These are phyloP conservation scores for Salvia hispanica DNA, from an alignment of 257 asterid genomes.

Conservation along the genomic window DNA sequence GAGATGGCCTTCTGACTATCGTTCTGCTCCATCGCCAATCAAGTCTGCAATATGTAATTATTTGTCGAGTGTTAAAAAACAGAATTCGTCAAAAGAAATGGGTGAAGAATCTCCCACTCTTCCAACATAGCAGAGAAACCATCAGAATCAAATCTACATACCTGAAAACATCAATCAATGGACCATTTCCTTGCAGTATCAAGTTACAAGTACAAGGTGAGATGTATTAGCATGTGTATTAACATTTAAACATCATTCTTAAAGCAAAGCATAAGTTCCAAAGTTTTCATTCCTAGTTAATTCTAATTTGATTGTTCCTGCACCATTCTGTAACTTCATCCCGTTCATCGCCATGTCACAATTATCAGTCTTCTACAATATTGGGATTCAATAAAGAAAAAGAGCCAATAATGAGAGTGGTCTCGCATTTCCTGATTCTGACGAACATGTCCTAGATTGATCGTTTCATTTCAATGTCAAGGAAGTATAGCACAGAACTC, in stretches of 20 bases:
- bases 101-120: neutral
- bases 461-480: constrained; percentile 5
- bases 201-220: constrained; percentile 12
- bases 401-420: neutral
- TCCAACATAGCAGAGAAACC: neutral
- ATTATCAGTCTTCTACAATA: neutral
- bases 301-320: neutral
- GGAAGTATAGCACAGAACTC: neutral
- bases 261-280: constrained; percentile 12
- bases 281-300: neutral
- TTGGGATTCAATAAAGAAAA: neutral
- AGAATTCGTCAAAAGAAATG: neutral
- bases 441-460: constrained; percentile 2
- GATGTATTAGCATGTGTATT: neutral
- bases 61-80: neutral
- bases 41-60: neutral
- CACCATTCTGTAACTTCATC: neutral
- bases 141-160: neutral
- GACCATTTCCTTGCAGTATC: neutral
- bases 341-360: neutral
- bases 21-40: neutral
- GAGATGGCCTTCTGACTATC: neutral
- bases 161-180: neutral
- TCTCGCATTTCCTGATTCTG: constrained; percentile 20
- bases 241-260: neutral